Conservation (phyloP, 495 filamentous ascomycete genomes). For the Penicillium canescens region DNA sequence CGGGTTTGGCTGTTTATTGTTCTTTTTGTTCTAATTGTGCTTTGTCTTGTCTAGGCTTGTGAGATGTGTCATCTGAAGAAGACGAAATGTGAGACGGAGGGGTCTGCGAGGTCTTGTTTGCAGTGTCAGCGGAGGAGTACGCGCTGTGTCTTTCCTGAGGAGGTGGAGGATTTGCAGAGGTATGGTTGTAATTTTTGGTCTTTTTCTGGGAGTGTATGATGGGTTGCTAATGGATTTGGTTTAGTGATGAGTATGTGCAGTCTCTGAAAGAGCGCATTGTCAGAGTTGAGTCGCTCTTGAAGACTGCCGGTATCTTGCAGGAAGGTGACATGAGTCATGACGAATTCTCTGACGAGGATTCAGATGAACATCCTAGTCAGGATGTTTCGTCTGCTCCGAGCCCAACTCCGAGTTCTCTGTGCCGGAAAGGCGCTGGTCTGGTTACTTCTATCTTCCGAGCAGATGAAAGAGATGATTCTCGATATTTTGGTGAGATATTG, state of each 20-base stretch:
- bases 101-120: constrained; percentile 66
- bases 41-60: constrained; percentile 63
- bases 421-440: constrained; percentile 42
- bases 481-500: constrained; percentile 75
- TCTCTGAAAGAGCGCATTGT: constrained; percentile 85
- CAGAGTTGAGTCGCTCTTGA: constrained; percentile 82
- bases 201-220: neutral
- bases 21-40: too few species aligned
- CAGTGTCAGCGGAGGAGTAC: constrained; percentile 95
- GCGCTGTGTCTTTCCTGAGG: constrained; percentile 91
- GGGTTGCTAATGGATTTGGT: neutral
- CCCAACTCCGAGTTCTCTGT: constrained; percentile 22
- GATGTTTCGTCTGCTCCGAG: constrained; percentile 13
- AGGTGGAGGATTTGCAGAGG: constrained; percentile 86
- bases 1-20: too few species aligned
- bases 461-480: constrained; percentile 82
- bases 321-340: constrained; percentile 73
- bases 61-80: constrained; percentile 97
- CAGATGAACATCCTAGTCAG: constrained; percentile 30
- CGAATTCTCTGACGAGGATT: constrained; percentile 51
- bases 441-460: constrained; percentile 51
- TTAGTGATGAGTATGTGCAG: constrained; percentile 88
- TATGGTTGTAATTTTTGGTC: constrained; percentile 26
- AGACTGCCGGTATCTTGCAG: constrained; percentile 76
- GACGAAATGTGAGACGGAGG: constrained; percentile 93